Conservation (phyloP, 169 alveolate genomes). For the Babesia caballi region DNA sequence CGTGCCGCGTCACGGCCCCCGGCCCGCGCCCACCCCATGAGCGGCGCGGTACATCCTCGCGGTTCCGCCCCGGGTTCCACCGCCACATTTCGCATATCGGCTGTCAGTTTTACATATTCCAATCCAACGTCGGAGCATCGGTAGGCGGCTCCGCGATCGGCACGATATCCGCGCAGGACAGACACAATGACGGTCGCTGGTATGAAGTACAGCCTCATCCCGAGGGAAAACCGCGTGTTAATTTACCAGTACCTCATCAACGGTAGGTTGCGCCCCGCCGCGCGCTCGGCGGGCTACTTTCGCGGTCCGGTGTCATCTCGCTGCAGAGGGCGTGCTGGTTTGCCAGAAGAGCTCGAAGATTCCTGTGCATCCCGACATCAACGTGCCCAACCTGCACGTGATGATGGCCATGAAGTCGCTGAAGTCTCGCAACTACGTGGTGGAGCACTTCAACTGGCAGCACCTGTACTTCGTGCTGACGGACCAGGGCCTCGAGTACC, state of each 20-base stretch:
- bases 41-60: neutral
- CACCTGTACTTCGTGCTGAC: slow-evolving; percentile 85
- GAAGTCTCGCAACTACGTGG: slow-evolving; percentile 83
- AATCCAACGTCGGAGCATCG: too few species aligned
- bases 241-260: slow-evolving; percentile 75
- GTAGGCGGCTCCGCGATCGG: neutral
- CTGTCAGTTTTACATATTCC: too few species aligned
- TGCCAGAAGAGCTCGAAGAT: slow-evolving; percentile 84
- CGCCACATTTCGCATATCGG: neutral
- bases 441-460: slow-evolving; percentile 89
- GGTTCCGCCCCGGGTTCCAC: neutral
- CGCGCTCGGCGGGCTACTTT: neutral
- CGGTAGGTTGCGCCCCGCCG: slow-evolving; percentile 30
- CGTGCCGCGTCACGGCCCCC: neutral
- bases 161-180: slow-evolving; percentile 15
- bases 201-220: slow-evolving; percentile 75
- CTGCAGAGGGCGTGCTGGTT: slow-evolving; percentile 83
- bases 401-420: slow-evolving; percentile 86
- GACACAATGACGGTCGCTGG: slow-evolving; percentile 64
- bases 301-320: neutral
- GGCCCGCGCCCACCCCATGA: slow-evolving; percentile 25
- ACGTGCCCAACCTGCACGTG: slow-evolving; percentile 87
- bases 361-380: slow-evolving; percentile 81
- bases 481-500: slow-evolving; percentile 85
- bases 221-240: slow-evolving; percentile 72